These are phyloP conservation scores for Rhodotorula sp. DNA, from an alignment of 1,284 basidiomycete genomes.

Conservation along the genomic window DNA sequence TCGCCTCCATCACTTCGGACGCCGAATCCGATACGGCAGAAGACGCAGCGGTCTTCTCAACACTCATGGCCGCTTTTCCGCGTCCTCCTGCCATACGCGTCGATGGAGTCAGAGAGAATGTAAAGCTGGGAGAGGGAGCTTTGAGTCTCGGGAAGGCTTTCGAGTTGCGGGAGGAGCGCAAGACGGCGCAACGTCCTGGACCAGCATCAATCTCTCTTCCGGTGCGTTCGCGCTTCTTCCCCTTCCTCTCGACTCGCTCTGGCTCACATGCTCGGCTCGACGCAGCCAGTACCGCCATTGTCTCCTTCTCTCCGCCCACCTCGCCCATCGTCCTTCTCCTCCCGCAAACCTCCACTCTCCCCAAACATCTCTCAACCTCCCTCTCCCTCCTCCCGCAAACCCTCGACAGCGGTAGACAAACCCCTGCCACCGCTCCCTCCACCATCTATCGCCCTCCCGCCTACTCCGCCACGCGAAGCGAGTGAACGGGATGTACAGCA, in stretches of 20 bases:
- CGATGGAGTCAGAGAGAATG: too few species aligned
- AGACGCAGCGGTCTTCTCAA: not conserved
- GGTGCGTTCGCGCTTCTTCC: not conserved
- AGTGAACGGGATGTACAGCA: not conserved
- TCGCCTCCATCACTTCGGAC: not conserved
- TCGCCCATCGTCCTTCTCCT: not conserved
- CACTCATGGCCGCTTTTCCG: conserved; percentile 5
- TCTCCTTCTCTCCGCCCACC: not conserved
- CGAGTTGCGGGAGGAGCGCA: not conserved
- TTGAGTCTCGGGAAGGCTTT: too few species aligned
- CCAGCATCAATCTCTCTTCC: not conserved
- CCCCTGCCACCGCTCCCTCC: not conserved
- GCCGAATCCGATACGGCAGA: too few species aligned
- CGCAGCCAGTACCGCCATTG: not conserved
- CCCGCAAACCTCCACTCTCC: not conserved
- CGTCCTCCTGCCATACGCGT: not conserved
- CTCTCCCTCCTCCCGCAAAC: too few species aligned
- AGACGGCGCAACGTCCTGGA: not conserved
- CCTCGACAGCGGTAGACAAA: not conserved
- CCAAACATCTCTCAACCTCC: not conserved
- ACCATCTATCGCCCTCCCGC: not conserved
- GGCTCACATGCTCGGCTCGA: not conserved
- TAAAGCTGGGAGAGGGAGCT: too few species aligned
- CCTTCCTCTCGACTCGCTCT: too few species aligned
- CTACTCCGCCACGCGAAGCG: not conserved